A percentile compares a stretch with the other conserved stretches of the same genome.
Evolutionary conservation across 108 stramenopile genomes (phyloP).

Genomic region (Stephanodiscus triporus): DNA sequence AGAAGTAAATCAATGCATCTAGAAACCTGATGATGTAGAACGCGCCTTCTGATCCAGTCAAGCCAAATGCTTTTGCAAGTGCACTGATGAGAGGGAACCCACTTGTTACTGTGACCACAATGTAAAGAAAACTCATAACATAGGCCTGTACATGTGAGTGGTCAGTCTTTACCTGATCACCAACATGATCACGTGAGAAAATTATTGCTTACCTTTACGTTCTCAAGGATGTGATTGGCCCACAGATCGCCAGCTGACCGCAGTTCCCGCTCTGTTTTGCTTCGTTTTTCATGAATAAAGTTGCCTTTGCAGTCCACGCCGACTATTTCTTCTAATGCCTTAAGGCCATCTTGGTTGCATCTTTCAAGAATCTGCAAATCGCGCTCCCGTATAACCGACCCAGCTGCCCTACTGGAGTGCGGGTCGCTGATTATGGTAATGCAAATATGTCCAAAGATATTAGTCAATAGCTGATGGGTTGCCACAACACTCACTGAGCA

Average conservation of each 20-base stretch:
- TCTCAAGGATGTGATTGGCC: conserved; percentile 56
- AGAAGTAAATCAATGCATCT: conserved; percentile 65
- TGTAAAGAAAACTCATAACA: conserved; percentile 52
- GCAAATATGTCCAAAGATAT: conserved; percentile 53
- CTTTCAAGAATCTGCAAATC: conserved; percentile 51
- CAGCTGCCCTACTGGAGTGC: conserved; percentile 40
- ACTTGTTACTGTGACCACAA: conserved; percentile 46
- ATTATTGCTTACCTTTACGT: conserved; percentile 8
- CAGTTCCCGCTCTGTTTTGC: conserved; percentile 41
- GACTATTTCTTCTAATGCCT: conserved; percentile 53
- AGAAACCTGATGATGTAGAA: conserved; percentile 47
- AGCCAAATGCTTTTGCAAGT: conserved; percentile 34
- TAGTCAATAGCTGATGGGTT: conserved; percentile 55
- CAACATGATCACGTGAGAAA: background rate
- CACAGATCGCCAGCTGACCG: conserved; percentile 48
- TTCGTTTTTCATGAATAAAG: conserved; percentile 34
- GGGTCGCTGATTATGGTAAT: conserved; percentile 47
- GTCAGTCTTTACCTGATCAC: background rate
- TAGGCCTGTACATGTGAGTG: conserved; percentile 22
- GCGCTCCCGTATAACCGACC: conserved; percentile 40
- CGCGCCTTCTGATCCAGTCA: conserved; percentile 26
- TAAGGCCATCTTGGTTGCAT: conserved; percentile 49
- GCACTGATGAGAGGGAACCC: conserved; percentile 48
- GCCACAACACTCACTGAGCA: conserved; percentile 54
- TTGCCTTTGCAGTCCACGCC: conserved; percentile 40